phyloP scores from a whole-genome alignment of 2,329 filamentous ascomycete species.

The Arthrobotrys entomopaga region DNA sequence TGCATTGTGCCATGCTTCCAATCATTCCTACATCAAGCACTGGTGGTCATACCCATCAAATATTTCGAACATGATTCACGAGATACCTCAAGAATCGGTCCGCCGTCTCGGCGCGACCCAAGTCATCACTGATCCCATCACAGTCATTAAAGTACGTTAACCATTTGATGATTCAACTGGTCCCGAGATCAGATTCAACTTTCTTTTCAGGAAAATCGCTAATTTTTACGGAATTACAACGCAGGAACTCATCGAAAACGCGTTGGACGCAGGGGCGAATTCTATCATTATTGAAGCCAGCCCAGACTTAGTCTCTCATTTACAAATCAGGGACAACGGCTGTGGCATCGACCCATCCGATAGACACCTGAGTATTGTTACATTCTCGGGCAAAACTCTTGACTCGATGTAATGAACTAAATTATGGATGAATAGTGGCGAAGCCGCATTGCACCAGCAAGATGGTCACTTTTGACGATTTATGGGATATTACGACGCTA shows the following conservation, averaged over 20 bases:
- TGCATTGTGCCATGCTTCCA: neutral
- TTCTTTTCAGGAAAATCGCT: neutral
- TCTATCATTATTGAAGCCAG: slow-evolving; percentile 70
- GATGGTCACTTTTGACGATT: slow-evolving; percentile 69
- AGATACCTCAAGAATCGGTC: slow-evolving; percentile 54
- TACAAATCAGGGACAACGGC: slow-evolving; percentile 74
- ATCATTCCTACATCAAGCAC: no score
- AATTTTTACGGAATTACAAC: slow-evolving; percentile 33
- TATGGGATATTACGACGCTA: slow-evolving; percentile 69
- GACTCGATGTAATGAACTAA: no score
- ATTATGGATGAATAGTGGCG: slow-evolving; percentile 62
- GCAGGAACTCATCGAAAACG: slow-evolving; percentile 72
- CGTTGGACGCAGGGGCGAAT: slow-evolving; percentile 72
- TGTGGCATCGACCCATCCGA: slow-evolving; percentile 70
- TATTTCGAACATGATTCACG: slow-evolving; percentile 31
- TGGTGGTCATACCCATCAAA: neutral
- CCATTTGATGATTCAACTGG: neutral
- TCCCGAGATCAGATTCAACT: no score
- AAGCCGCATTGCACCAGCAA: slow-evolving; percentile 73
- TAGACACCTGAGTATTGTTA: slow-evolving; percentile 62
- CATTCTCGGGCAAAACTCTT: no score
- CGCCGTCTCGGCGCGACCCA: slow-evolving; percentile 58
- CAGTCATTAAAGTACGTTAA: slow-evolving; percentile 56
- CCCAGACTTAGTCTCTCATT: slow-evolving; percentile 69
- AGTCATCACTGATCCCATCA: slow-evolving; percentile 57